Percentiles rank a stretch among this genome's conserved stretches.
phyloP scores from a whole-genome alignment of 2,329 filamentous ascomycete genomes.

The Beauveria varroae region DNA sequence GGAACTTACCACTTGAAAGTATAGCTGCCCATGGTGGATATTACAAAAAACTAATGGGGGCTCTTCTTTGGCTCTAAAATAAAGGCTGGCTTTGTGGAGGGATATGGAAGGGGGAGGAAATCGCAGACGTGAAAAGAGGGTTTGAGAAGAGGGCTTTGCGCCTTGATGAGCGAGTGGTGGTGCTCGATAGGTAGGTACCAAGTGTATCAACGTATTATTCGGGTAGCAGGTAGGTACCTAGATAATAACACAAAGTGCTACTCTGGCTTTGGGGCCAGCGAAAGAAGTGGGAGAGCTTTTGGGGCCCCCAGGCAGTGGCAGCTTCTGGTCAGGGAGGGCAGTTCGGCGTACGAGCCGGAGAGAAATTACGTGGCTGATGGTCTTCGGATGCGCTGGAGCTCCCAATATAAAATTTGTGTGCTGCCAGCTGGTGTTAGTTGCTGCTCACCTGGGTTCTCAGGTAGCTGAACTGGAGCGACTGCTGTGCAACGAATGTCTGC shows the following conservation, averaged over 20 bases:
- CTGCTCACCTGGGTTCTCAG: not conserved
- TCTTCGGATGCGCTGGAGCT: constrained; percentile 3
- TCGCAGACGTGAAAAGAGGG: constrained; percentile 6
- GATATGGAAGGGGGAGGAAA: constrained; percentile 9
- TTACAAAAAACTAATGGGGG: constrained; percentile 15
- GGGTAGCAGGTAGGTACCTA: too few relatives aligned
- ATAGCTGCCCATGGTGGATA: constrained; percentile 53
- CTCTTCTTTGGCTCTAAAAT: not conserved
- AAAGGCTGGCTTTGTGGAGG: constrained; percentile 1
- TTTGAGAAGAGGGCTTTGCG: constrained; percentile 8
- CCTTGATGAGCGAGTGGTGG: not conserved
- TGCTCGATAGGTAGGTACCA: not conserved
- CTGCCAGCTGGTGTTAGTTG: not conserved
- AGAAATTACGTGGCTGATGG: constrained; percentile 12
- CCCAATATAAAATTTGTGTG: too few relatives aligned
- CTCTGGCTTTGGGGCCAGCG: too few relatives aligned
- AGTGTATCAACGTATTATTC: too few relatives aligned
- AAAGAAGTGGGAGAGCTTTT: not conserved
- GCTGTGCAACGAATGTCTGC: not conserved
- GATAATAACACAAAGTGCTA: too few relatives aligned
- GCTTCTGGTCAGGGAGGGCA: not conserved
- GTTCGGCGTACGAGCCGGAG: not conserved
- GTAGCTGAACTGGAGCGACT: not conserved
- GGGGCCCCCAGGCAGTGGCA: not conserved
- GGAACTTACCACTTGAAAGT: constrained; percentile 61